Percentiles rank a stretch among this genome's conserved stretches.
Conservation (phyloP, 2,329 filamentous ascomycete species). For the Dactylellina cionopaga region DNA sequence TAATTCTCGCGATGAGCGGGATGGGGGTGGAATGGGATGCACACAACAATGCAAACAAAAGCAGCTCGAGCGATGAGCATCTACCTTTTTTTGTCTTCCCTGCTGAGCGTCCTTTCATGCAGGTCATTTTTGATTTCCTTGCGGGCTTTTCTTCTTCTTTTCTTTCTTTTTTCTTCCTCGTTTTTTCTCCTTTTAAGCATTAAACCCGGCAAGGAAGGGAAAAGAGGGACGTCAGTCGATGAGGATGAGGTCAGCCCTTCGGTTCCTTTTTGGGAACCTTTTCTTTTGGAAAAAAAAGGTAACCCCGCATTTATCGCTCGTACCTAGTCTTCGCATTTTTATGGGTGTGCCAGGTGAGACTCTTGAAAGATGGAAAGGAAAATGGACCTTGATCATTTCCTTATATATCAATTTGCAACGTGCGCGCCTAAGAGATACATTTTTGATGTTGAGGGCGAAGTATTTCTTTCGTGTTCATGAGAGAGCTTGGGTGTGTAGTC, state of each 20-base stretch:
- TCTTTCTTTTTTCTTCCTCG: not conserved
- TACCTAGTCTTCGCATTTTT: too few species aligned
- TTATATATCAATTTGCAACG: too few species aligned
- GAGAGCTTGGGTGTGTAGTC: too few species aligned
- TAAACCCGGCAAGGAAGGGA: too few species aligned
- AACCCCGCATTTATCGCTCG: slow-evolving; percentile 6
- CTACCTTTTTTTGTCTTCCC: not conserved
- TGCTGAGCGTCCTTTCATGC: slow-evolving; percentile 25
- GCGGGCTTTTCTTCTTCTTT: slow-evolving; percentile 22
- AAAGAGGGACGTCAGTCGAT: too few species aligned
- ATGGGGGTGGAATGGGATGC: not conserved
- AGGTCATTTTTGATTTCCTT: slow-evolving; percentile 34
- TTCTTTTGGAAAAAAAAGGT: not conserved
- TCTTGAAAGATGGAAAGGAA: too few species aligned
- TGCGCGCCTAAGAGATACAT: too few species aligned
- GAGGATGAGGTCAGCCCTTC: slow-evolving; percentile 29
- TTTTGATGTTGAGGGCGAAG: too few species aligned
- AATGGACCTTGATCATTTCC: too few species aligned
- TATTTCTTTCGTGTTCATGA: too few species aligned
- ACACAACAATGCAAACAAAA: not conserved
- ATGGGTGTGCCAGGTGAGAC: too few species aligned
- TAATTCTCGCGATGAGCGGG: slow-evolving; percentile 19
- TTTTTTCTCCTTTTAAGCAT: too few species aligned
- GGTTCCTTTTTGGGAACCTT: not conserved
- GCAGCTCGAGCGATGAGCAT: slow-evolving; percentile 5